These are phyloP conservation scores for Lachnellula arida DNA, from an alignment of 2,329 filamentous ascomycete species.

Conservation along the genomic window DNA sequence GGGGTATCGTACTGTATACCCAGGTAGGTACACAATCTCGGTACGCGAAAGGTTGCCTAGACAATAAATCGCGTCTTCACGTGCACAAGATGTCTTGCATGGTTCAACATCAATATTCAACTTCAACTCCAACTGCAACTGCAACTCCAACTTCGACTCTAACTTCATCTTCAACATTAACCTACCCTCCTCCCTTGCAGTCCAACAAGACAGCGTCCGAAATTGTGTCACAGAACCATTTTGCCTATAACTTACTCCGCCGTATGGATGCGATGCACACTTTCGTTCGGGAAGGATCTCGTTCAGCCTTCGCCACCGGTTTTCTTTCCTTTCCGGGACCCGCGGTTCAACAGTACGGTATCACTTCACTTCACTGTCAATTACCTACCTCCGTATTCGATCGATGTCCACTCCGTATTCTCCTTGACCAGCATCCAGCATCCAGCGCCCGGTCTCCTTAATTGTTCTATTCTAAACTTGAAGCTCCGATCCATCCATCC, in stretches of 20 bases:
- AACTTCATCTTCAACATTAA: too few relatives aligned
- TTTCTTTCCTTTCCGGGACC: neutral
- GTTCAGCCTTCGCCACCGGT: conserved; percentile 5
- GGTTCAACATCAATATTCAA: neutral
- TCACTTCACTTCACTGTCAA: neutral
- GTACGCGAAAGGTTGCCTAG: neutral
- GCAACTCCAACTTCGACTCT: too few relatives aligned
- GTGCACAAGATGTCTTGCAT: neutral
- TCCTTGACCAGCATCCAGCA: neutral
- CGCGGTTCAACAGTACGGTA: neutral
- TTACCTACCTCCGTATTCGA: too few relatives aligned
- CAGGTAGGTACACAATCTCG: too few relatives aligned
- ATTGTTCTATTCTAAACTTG: neutral
- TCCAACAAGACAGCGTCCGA: too few relatives aligned
- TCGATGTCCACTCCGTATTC: too few relatives aligned
- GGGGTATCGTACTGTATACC: too few relatives aligned
- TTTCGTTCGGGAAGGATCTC: neutral
- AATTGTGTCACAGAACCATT: too few relatives aligned
- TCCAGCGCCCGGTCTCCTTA: neutral
- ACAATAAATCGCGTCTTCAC: conserved; percentile 2
- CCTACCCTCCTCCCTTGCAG: too few relatives aligned
- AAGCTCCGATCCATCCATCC: neutral
- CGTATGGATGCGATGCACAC: neutral
- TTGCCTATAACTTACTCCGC: neutral
- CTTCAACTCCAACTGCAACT: neutral